A percentile compares a stretch with the other conserved stretches of the same genome.
phyloP scores from a whole-genome alignment of 805 yeast genomes.

The Starmerella stigmatis region DNA sequence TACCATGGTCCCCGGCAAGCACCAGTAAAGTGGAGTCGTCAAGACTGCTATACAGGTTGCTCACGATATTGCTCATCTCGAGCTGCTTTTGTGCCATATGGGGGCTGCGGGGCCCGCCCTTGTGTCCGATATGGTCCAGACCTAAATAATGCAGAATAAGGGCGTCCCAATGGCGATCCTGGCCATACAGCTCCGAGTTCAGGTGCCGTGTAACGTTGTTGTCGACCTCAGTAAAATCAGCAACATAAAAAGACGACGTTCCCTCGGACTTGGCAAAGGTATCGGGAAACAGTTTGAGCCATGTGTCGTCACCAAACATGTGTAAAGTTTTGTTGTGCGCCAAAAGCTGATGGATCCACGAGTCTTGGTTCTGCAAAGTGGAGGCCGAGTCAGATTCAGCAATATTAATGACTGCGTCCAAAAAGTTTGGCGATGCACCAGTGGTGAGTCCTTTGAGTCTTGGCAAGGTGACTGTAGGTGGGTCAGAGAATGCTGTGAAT shows the following conservation, averaged over 20 bases:
- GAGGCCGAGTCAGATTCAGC: constrained; percentile 78
- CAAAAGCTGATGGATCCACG: constrained; percentile 69
- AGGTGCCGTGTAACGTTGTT: constrained; percentile 84
- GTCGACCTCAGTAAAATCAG: constrained; percentile 92
- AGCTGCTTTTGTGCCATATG: constrained; percentile 72
- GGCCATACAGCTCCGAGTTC: constrained; percentile 41
- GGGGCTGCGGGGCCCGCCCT: constrained; percentile 77
- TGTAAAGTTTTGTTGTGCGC: constrained; percentile 41
- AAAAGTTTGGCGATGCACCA: constrained; percentile 86
- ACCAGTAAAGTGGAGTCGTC: constrained; percentile 51
- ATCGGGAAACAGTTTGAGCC: constrained; percentile 80
- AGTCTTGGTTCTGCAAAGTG: constrained; percentile 64
- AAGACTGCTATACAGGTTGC: constrained; percentile 38
- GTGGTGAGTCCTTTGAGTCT: constrained; percentile 64
- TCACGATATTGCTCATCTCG: constrained; percentile 73
- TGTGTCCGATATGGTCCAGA: constrained; percentile 94
- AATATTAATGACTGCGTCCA: constrained; percentile 87
- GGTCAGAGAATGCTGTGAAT: constrained; percentile 82
- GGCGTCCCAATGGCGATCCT: constrained; percentile 61
- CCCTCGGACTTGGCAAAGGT: constrained; percentile 65
- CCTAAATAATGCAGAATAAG: constrained; percentile 86
- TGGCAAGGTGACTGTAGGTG: constrained; percentile 95
- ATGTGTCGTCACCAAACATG: constrained; percentile 95
- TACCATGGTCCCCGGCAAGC: constrained; percentile 90
- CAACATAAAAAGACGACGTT: constrained; percentile 85